Base-by-base conservation (phyloP, 148 eudicot species). In the Persicaria tinctoria region DNA sequence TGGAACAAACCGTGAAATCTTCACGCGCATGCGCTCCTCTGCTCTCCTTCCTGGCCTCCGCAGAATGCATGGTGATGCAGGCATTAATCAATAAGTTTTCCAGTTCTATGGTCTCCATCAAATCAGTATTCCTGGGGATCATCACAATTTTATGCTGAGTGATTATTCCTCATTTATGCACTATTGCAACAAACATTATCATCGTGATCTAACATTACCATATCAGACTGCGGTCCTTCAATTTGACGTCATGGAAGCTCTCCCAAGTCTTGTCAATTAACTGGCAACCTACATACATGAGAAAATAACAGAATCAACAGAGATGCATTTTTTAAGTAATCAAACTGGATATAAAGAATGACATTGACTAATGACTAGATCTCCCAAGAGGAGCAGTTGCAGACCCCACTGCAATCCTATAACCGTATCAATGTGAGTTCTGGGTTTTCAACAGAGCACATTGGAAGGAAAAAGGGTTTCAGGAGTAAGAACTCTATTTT, bases 21-120 rank as follows among this genome's bases (percentile, higher is more conserved):
- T 93, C 93, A 77, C 93, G 93, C 7, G 96, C 96, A 84, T 90
- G 96, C 7, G 97, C 93, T 79, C 96, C 96, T 84, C 99, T 89
- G 87, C 99, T 95, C 78, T 95, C 99, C 78, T 92, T 95, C 83
- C 99, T 90, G 27, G 99, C 99, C 82, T 95, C 99, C 50, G 99
- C 99, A 80, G 99, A 95, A 80, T 95, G 97, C 97, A 95, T 92
- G 53, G 99, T 95, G 73, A 95, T 81, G 77, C 97, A 86, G 38
- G 99, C 99, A 80, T 95, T 95, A 72, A 95, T 95, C 79, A 95
- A 82, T 79, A 95, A 86, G 78, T 95, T 95, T 81, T 93, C 98
- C 79, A 95, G 85, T 87, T 95, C 99, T 59, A 95, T 81, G 38
- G 99, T 95, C 83, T 95, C 99, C 51, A 92, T 87, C 87, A 95